Evolutionary conservation across 345 rosid species (phyloP), one percentile per base, ranked within the genome.

Genomic region (Garcia nutans): DNA sequence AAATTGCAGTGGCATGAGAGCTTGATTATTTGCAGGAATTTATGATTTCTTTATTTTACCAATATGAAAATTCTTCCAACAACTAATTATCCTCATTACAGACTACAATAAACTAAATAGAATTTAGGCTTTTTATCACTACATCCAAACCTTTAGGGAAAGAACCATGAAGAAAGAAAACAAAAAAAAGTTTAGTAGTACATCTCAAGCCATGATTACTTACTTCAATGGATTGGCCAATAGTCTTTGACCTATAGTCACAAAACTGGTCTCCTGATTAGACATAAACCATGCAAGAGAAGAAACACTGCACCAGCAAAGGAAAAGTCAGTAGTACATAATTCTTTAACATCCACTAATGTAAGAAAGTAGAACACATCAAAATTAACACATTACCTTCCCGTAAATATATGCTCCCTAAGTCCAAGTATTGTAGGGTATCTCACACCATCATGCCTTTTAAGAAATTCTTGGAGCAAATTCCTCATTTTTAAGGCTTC

Each of bases 221-320:
- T 87, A 96, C 99, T 84, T 96, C 78, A 96, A 82, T 66, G 99
- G 99, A 80, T 92, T 91, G 79, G 99, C 99, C 78, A 96, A 79
- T 65, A 96, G 81, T 83, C 99, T 88, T 86, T 96, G 99, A 76
- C 98, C 98, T 72, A 96, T 96, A 41, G 99, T 96, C 58, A 93
- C 98, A 83, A 96, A 96, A 83, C 99, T 96, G 23, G 95, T 96
- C 84, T 96, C 99, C 88, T 93, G 99, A 91, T 92, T 93, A 71
- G 99, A 96, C 98, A 96, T 93, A 83, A 96, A 93, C 99, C 99
- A 96, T 20, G 99, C 99, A 65, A 96, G 98, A 74, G 99, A 96
- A 54, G 99, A 96, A 81, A 96, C 99, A 82, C 99, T 96, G 92
- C 83, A 85, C 71, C 78, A 61, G 23, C 37, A 62, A 78, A 78